These are phyloP conservation scores for Spinellus fusiger DNA, from an alignment of 192 early-diverging fungal genomes.

Conservation along the genomic window DNA sequence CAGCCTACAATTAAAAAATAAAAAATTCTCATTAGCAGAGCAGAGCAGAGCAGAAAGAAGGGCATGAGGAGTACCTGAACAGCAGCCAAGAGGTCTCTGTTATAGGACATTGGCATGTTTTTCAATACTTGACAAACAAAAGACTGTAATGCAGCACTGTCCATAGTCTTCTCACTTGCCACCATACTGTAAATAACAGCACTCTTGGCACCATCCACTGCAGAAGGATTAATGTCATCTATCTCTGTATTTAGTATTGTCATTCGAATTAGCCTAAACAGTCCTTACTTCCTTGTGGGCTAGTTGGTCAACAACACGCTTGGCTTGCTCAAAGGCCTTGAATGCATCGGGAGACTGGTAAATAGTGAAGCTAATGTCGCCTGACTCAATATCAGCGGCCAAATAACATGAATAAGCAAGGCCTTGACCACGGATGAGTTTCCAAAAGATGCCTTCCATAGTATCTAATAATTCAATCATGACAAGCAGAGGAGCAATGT, in stretches of 20 bases:
- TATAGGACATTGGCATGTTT: constrained; percentile 40
- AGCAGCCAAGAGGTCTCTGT: constrained; percentile 41
- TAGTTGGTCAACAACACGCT: constrained; percentile 42
- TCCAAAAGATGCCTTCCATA: constrained; percentile 57
- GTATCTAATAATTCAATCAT: constrained; percentile 48
- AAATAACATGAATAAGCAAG: constrained; percentile 47
- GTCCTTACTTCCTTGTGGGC: constrained; percentile 34
- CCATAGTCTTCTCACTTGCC: constrained; percentile 34
- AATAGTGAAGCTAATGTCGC: constrained; percentile 42
- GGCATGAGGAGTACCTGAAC: constrained; percentile 32
- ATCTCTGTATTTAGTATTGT: background rate
- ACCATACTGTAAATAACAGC: constrained; percentile 50
- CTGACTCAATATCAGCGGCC: constrained; percentile 38
- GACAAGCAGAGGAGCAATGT: constrained; percentile 49
- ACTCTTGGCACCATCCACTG: constrained; percentile 52
- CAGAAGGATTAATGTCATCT: constrained; percentile 39
- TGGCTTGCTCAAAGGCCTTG: constrained; percentile 48
- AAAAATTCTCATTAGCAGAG: background rate
- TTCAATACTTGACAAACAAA: constrained; percentile 47
- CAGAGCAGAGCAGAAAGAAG: background rate
- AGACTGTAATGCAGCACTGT: constrained; percentile 37
- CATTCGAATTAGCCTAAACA: background rate
- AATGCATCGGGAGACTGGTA: constrained; percentile 48
- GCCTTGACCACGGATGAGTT: constrained; percentile 54
- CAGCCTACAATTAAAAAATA: constrained; percentile 13